Evolutionary conservation across 495 filamentous ascomycete genomes (phyloP).

Genomic region (Pyrenopolyporus hunteri): DNA sequence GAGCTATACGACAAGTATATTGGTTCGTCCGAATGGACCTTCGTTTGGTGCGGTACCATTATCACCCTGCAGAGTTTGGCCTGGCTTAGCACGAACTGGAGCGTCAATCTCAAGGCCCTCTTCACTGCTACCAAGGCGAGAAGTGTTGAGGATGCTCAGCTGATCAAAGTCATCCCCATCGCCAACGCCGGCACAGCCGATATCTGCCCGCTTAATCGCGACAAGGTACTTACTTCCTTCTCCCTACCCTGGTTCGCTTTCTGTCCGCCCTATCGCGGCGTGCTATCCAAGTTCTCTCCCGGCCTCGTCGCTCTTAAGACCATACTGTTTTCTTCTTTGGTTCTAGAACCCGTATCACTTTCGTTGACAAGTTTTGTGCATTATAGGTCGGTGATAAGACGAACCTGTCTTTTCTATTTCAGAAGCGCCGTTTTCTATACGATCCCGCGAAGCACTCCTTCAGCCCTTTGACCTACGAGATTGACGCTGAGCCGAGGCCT

Average conservation of each 20-base stretch:
- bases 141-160: conserved; percentile 74
- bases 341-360: too few relatives aligned
- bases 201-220: conserved; percentile 78
- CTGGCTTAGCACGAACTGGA: conserved; percentile 98
- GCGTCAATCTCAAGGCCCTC: conserved; percentile 77
- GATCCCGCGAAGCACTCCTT: conserved; percentile 71
- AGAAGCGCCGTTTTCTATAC: conserved; percentile 96
- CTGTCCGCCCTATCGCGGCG: too few relatives aligned
- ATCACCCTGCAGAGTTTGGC: conserved; percentile 84
- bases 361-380: conserved; percentile 24
- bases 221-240: conserved; percentile 62
- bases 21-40: conserved; percentile 90
- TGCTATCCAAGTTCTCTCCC: too few relatives aligned
- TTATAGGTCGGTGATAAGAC: conserved; percentile 68
- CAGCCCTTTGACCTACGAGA: conserved; percentile 78
- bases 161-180: conserved; percentile 93
- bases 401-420: conserved; percentile 90
- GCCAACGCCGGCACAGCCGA: conserved; percentile 89
- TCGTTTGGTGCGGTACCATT: conserved; percentile 87
- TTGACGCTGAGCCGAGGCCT: conserved; percentile 85
- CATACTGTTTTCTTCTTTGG: not conserved
- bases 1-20: conserved; percentile 91
- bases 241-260: too few relatives aligned
- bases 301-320: too few relatives aligned
- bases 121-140: conserved; percentile 80